phyloP scores from a whole-genome alignment of 2,329 filamentous ascomycete species.

The Fusarium verrucosum region DNA sequence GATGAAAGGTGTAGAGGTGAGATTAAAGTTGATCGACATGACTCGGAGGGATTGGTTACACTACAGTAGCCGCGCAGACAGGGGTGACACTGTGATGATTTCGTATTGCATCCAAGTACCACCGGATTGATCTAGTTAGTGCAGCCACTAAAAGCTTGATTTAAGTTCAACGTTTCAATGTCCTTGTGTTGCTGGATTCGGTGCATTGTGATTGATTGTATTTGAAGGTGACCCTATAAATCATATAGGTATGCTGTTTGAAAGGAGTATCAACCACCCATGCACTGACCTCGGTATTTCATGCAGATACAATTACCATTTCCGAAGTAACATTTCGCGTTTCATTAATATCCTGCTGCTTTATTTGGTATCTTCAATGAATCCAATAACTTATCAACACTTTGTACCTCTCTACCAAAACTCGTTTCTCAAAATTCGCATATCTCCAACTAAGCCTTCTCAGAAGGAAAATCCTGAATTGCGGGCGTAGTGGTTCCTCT shows the following conservation, averaged over 20 bases:
- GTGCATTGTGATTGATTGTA: neutral
- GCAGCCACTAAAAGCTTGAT: neutral
- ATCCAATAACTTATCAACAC: neutral
- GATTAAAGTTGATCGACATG: neutral
- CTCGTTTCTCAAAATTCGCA: neutral
- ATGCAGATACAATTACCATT: neutral
- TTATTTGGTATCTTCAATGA: slow-evolving; percentile 31
- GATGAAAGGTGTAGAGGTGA: neutral
- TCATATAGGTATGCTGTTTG: neutral
- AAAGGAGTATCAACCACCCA: neutral
- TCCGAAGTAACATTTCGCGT: neutral
- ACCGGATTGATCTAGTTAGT: neutral
- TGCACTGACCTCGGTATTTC: neutral
- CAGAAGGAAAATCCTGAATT: slow-evolving; percentile 51
- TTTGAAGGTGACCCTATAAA: neutral
- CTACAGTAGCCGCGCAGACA: neutral
- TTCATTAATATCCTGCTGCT: neutral
- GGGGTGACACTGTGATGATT: neutral
- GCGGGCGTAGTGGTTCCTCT: slow-evolving; percentile 70
- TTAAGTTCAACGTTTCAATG: neutral
- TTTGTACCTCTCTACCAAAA: neutral
- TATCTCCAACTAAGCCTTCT: slow-evolving; percentile 31
- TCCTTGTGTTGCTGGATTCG: neutral
- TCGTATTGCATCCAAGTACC: slow-evolving; percentile 2
- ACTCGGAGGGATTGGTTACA: neutral